phyloP scores from a whole-genome alignment of 495 filamentous ascomycete species.

The Collariella sp. region DNA sequence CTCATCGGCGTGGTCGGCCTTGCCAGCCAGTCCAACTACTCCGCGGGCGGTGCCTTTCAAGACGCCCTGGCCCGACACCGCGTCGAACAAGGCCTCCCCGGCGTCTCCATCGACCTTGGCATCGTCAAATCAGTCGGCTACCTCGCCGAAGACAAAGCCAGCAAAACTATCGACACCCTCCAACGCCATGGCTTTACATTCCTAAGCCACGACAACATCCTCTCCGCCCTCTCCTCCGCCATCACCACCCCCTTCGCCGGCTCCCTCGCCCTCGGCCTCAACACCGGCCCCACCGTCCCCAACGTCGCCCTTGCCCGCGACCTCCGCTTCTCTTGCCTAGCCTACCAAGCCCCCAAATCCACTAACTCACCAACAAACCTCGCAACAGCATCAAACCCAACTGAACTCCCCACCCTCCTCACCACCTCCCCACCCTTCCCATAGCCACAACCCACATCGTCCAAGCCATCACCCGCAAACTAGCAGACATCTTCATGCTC shows the following conservation, averaged over 20 bases:
- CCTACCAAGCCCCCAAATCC: constrained; percentile 1
- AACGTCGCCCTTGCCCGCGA: constrained; percentile 9
- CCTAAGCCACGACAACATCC: constrained; percentile 17
- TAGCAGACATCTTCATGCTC: constrained; percentile 32
- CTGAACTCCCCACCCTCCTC: constrained; percentile 13
- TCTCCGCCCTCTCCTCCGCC: constrained; percentile 17
- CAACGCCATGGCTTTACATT: constrained; percentile 18
- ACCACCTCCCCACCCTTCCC: constrained; percentile 5
- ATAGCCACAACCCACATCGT: constrained; percentile 5
- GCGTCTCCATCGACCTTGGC: constrained; percentile 42
- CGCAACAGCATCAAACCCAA: not conserved
- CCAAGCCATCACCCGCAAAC: constrained; percentile 19
- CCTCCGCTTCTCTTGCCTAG: constrained; percentile 13
- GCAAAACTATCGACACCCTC: constrained; percentile 16
- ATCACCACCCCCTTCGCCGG: constrained; percentile 21
- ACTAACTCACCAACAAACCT: too few species aligned
- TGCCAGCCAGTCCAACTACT: constrained; percentile 42
- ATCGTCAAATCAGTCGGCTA: constrained; percentile 32
- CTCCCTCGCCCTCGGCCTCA: constrained; percentile 16
- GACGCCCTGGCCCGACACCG: constrained; percentile 24
- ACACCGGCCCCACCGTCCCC: constrained; percentile 16
- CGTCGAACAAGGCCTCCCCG: constrained; percentile 20
- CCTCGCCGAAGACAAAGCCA: constrained; percentile 18
- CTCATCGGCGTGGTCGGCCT: constrained; percentile 34
- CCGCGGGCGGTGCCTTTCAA: constrained; percentile 36